Conservation (phyloP, 2,329 filamentous ascomycete genomes). For the Pseudogymnoascus sp. region DNA sequence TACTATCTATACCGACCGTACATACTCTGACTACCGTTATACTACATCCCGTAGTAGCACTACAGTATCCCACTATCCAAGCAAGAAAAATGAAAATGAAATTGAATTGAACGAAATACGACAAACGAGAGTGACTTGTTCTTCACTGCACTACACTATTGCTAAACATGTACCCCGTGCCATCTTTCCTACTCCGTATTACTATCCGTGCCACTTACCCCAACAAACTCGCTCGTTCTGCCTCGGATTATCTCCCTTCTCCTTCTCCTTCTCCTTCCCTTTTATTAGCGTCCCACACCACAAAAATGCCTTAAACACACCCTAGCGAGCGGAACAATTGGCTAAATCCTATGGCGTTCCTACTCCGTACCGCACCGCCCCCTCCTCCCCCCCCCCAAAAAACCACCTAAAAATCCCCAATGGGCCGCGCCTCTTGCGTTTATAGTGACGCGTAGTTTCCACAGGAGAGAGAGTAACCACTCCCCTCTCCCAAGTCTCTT, state of each 20-base stretch:
- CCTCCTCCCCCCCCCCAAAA: neutral
- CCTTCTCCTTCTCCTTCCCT: neutral
- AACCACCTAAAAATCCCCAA: neutral
- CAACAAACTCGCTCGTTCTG: neutral
- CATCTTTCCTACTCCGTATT: no score
- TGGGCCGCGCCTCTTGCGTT: conserved; percentile 1
- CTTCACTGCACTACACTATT: neutral
- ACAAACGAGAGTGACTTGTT: neutral
- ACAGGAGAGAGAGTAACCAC: neutral
- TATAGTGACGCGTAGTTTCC: conserved; percentile 6
- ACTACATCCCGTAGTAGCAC: neutral
- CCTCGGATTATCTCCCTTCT: neutral
- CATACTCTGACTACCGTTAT: neutral
- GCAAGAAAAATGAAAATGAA: neutral
- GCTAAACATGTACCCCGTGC: neutral
- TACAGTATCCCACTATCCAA: neutral
- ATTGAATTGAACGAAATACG: neutral
- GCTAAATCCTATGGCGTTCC: neutral
- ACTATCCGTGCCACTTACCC: no score
- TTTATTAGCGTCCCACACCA: neutral
- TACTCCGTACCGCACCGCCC: neutral
- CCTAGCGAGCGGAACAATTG: neutral
- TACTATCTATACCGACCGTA: neutral
- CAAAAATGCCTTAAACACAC: neutral
- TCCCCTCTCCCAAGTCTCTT: neutral